Conservation (phyloP, 352 stramenopile species). For the Globisporangium emineosum region DNA sequence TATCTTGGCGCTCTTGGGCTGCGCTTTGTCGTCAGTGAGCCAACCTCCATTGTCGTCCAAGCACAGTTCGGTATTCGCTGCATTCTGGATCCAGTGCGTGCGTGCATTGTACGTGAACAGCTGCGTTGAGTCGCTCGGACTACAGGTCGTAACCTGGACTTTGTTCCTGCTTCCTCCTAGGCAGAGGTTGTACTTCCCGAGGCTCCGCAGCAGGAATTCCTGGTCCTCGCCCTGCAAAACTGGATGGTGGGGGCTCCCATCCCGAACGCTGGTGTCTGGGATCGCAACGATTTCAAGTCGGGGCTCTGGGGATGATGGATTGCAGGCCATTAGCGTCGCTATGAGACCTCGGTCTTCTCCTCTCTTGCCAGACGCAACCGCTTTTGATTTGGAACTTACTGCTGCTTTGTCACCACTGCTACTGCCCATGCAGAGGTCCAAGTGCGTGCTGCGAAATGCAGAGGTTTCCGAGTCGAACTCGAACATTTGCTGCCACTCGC, state of each 20-base stretch:
- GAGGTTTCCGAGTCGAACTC: neutral
- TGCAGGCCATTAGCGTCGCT: neutral
- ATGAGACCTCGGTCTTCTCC: neutral
- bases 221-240: neutral
- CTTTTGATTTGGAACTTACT: neutral
- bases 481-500: conserved; percentile 9
- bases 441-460: conserved; percentile 1
- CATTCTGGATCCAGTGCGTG: conserved; percentile 9
- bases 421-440: conserved; percentile 9
- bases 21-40: neutral
- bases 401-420: neutral
- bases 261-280: neutral
- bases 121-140: neutral
- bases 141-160: conserved; percentile 2
- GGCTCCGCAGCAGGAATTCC: conserved; percentile 10
- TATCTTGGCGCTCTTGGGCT: neutral
- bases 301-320: neutral
- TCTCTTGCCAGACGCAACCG: neutral
- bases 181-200: conserved; percentile 13
- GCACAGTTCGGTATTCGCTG: neutral
- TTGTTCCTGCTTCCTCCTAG: conserved; percentile 1
- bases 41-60: conserved; percentile 12
- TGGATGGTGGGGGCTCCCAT: neutral
- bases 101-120: conserved; percentile 11
- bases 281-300: neutral